A percentile compares a stretch with the other conserved stretches of the same genome.
Evolutionary conservation across 805 yeast species (phyloP).

Genomic region (Sugiyamaella floridensis): DNA sequence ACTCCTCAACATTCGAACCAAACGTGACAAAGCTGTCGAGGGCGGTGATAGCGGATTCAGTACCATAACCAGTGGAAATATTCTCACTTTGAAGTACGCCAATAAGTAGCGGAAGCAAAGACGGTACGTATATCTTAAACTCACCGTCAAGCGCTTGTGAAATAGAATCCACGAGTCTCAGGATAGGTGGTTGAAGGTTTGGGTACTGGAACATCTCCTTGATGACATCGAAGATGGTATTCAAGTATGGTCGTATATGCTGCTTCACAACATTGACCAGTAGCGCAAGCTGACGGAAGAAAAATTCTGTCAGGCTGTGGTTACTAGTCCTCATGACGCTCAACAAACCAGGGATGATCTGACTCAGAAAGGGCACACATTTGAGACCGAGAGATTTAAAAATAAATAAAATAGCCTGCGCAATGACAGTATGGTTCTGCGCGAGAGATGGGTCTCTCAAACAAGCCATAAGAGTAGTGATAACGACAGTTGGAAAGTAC

Average conservation of each 20-base stretch:
- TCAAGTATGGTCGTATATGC: conserved; percentile 77
- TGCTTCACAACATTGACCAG: conserved; percentile 78
- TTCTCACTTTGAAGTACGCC: conserved; percentile 64
- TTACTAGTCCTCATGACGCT: conserved; percentile 72
- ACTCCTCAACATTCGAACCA: conserved; percentile 84
- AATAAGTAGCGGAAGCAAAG: conserved; percentile 66
- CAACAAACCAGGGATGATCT: conserved; percentile 81
- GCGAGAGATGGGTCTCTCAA: conserved; percentile 79
- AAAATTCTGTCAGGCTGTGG: conserved; percentile 71
- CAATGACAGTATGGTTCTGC: conserved; percentile 81
- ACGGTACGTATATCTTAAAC: conserved; percentile 76
- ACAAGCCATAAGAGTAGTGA: conserved; percentile 74
- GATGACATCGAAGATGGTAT: conserved; percentile 66
- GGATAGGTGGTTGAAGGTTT: conserved; percentile 68
- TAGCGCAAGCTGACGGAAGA: conserved; percentile 81
- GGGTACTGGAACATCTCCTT: conserved; percentile 62
- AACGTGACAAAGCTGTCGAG: conserved; percentile 77
- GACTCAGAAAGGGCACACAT: conserved; percentile 82
- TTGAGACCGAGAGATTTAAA: conserved; percentile 83
- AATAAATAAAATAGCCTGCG: conserved; percentile 89
- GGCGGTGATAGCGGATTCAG: conserved; percentile 59
- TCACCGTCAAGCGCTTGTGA: conserved; percentile 87
- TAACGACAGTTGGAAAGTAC: conserved; percentile 92
- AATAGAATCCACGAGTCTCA: conserved; percentile 73
- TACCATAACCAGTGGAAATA: conserved; percentile 38